A percentile compares a stretch with the other conserved stretches of the same genome.
Conservation (phyloP, 2,329 filamentous ascomycete species). For the Ophiobolus disseminans region DNA sequence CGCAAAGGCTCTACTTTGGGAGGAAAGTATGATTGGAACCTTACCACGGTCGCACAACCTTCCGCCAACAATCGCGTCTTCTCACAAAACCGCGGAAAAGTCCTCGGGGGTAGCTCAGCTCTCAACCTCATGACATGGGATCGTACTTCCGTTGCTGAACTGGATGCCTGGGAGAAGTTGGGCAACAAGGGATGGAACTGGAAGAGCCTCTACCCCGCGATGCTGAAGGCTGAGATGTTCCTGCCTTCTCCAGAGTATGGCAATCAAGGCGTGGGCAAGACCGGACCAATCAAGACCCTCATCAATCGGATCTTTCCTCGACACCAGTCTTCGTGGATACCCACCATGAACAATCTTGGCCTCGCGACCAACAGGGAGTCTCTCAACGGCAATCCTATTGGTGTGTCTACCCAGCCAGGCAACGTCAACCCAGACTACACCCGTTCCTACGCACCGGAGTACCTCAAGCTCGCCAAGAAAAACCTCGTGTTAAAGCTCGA, state of each 20-base stretch:
- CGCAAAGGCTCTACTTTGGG: slow-evolving; percentile 38
- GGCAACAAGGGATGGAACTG: slow-evolving; percentile 45
- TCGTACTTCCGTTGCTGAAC: slow-evolving; percentile 37
- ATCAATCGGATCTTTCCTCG: slow-evolving; percentile 55
- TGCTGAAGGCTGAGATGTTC: slow-evolving; percentile 44
- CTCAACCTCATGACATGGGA: slow-evolving; percentile 53
- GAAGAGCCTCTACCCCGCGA: slow-evolving; percentile 39
- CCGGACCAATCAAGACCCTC: slow-evolving; percentile 42
- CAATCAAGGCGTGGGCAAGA: slow-evolving; percentile 33
- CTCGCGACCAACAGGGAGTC: slow-evolving; percentile 53
- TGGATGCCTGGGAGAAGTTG: slow-evolving; percentile 42
- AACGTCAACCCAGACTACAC: slow-evolving; percentile 58
- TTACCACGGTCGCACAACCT: slow-evolving; percentile 54
- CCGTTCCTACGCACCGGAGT: slow-evolving; percentile 59
- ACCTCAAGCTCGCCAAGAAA: slow-evolving; percentile 50
- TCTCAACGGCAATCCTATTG: slow-evolving; percentile 59
- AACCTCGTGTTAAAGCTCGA: slow-evolving; percentile 54
- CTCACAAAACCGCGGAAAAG: slow-evolving; percentile 54
- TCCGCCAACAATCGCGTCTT: slow-evolving; percentile 52
- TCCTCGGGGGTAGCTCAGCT: slow-evolving; percentile 57
- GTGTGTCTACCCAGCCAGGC: slow-evolving; percentile 59
- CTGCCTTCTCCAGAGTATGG: slow-evolving; percentile 35
- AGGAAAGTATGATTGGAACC: slow-evolving; percentile 47
- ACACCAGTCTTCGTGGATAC: slow-evolving; percentile 55
- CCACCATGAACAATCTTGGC: slow-evolving; percentile 57